Base-by-base conservation (phyloP, 2,329 filamentous ascomycete species). In the Aspergillus sp. region DNA sequence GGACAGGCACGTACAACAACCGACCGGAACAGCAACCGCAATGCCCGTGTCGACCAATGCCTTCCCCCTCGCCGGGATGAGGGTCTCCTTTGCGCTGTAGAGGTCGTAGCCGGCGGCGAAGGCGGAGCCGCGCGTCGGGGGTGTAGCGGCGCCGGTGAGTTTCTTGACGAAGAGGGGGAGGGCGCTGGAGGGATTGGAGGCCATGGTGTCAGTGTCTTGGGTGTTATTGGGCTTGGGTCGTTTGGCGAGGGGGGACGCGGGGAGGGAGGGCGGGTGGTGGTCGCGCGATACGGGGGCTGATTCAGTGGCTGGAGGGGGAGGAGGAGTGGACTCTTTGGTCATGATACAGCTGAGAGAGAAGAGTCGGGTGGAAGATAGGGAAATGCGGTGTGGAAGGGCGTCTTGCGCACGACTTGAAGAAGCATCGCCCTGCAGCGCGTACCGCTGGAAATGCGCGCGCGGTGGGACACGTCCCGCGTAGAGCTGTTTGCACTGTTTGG, bases 31-130 rank as follows among this genome's bases (percentile, higher is more conserved):
- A 15, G 86, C 84, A 65, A 98, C 89, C 48, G 80, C 78, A 42
- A 98, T 82, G 50, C 91, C 89, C 1, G 91, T 96, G 49, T 88
- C 82, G 24, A 96, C 86, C 17, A 95, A 66, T 1, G 69, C 86
- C 64, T 93, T 86, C 45, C 86, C 88, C 39, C 84, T 72, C 2
- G 82, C 78, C 0, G 88, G 88, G 35, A 98, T 79, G 2, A 74
- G 72, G 3, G 79, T 80, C 24, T 81, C 75, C 52, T 76, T 75
- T 2, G 86, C 75, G 32, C 69, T 81, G 63, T 95, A 96, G 37
- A 98, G 57, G 61, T 98, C 91, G 65, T 96, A 96, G 22, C 91
- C 91, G 1, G 91, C 91, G 1, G 91, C 85, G 53, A 84, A 88
- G 32, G 79, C 81, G 45, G 84, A 93, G 45, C 91, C 91, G 34